These are phyloP conservation scores for Aegilops tauschii DNA, from an alignment of 176 grass and related monocot genomes.

Conservation along the genomic window DNA sequence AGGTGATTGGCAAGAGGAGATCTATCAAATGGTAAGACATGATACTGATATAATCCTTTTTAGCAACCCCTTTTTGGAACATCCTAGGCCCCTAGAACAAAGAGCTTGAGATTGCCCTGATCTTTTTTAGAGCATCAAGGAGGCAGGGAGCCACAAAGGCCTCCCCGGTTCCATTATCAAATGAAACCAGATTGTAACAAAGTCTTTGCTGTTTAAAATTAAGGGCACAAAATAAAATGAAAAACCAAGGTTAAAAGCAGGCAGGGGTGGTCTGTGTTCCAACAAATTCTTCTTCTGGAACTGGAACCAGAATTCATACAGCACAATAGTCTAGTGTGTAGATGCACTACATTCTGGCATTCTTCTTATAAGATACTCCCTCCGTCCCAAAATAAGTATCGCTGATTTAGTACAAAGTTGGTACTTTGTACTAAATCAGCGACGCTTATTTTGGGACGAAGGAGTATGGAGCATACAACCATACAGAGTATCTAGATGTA, in stretches of 20 bases:
- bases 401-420: too few relatives aligned
- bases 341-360: background rate
- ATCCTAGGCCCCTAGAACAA: background rate
- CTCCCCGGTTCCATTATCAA: too few relatives aligned
- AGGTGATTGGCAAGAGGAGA: conserved; percentile 71
- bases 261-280: background rate
- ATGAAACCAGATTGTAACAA: too few relatives aligned
- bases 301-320: background rate
- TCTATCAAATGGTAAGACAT: conserved; percentile 72
- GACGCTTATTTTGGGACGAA: too few relatives aligned
- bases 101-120: background rate
- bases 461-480: background rate
- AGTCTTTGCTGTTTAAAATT: too few relatives aligned
- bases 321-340: background rate
- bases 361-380: background rate
- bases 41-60: background rate
- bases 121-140: too few relatives aligned
- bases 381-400: too few relatives aligned
- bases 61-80: background rate
- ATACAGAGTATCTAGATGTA: background rate
- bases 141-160: too few relatives aligned
- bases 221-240: too few relatives aligned
- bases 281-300: background rate
- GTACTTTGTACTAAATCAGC: too few relatives aligned
- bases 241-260: too few relatives aligned